phyloP scores from a whole-genome alignment of 148 eudicot species.

The Oxyria digyna region DNA sequence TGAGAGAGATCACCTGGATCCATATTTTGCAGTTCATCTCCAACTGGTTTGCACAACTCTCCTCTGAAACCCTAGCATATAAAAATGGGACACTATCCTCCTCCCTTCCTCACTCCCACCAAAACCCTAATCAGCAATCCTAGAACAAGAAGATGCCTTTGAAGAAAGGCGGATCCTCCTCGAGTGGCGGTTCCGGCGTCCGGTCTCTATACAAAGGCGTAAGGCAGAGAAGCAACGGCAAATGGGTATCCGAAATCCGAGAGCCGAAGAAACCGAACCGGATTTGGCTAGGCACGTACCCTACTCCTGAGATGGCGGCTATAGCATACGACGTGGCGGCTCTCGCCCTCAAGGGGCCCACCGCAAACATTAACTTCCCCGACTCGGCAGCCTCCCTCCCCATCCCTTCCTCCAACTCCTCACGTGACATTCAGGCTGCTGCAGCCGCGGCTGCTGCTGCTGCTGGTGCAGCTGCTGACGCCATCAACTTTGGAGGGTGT shows the following conservation, averaged over 20 bases:
- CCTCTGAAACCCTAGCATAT: conserved; percentile 3
- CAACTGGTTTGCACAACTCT: conserved; percentile 5
- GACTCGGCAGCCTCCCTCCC: conserved; percentile 13
- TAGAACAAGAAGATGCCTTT: not conserved
- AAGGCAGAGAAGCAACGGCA: conserved; percentile 50
- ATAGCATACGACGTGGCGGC: conserved; percentile 75
- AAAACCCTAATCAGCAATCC: not conserved
- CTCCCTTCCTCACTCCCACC: not conserved
- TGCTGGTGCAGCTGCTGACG: conserved; percentile 47
- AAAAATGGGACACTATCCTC: not conserved
- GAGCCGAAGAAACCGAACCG: conserved; percentile 59
- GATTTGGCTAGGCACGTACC: conserved; percentile 68
- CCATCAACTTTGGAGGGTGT: conserved; percentile 21
- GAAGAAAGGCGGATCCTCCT: not conserved
- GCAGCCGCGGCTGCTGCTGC: conserved; percentile 58
- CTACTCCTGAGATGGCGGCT: conserved; percentile 71
- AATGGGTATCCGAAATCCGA: conserved; percentile 76
- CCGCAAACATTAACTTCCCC: conserved; percentile 53
- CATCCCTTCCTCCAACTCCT: conserved; percentile 11
- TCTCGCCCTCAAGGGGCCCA: conserved; percentile 44
- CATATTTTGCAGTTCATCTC: conserved; percentile 6
- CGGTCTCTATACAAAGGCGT: conserved; percentile 33
- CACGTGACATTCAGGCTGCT: conserved; percentile 12
- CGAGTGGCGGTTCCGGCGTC: not conserved
- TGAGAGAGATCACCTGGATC: conserved; percentile 7